Evolutionary conservation across 495 filamentous ascomycete genomes (phyloP), one percentile per base, ranked within the genome.

Genomic region (Letharia columbiana): DNA sequence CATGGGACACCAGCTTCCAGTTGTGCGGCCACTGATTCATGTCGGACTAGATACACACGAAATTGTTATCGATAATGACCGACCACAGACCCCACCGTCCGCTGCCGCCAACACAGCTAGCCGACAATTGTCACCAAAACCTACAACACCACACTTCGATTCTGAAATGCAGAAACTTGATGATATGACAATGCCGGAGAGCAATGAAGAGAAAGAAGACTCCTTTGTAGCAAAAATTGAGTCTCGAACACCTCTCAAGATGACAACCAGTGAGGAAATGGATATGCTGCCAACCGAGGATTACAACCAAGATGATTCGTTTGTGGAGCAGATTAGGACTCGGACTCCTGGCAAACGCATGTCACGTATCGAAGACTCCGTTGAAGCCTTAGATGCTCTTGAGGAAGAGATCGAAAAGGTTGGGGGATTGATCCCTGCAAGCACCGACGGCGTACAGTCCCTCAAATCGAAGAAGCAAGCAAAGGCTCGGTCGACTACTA

Each of bases 391-490:
- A 23, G 88, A 90, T 72, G 80, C 80, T 60, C 80, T 90, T 42
- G 87, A 91, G 68, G 87, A 90, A 42, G 81, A 86, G 52, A 76
- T 88, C 12, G 87, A 88, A 67, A 75, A 81, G 45, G 75, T 86
- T 57, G 75, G 78, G 50, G 77, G 68, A n/a, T 37, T 60, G 10
- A 61, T 74, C 11, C 72, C 72, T n/a, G 65, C 61, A n/a, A 44
- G 63, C 4, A 31, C 60, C 17, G 60, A 61, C 41, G 49, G 61
- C 60, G 23, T 57, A 44, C 18, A 63, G 42, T 64, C 67, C 20
- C 64, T 56, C 23, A 45, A 63, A 47, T 39, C 47, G 11, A 62
- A 63, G 39, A 67, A 62, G 60, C 52, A 40, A n/a, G 60, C 60
- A 15, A 60, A 63, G 54, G 11, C 33, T 60, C 56, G 54, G 28